Evolutionary conservation across 1,284 basidiomycete genomes (phyloP).

Genomic region (Ganoderma multipileum): DNA sequence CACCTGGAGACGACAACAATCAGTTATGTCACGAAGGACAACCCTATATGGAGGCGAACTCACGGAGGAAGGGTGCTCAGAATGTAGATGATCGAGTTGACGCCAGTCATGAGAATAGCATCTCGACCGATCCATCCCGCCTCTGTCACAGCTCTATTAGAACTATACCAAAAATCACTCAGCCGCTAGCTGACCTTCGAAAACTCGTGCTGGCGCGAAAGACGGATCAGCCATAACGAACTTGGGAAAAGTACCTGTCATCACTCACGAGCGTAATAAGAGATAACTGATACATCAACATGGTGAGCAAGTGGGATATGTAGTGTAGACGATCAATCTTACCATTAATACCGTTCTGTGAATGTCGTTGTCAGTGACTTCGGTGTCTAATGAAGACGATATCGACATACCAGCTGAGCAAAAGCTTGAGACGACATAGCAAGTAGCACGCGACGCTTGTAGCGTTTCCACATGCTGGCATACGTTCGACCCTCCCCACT

Average conservation of each 20-base stretch:
- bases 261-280: conserved; percentile 89
- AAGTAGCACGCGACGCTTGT: conserved; percentile 89
- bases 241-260: neutral
- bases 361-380: conserved; percentile 19
- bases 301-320: conserved; percentile 7
- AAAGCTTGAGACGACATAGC: conserved; percentile 99
- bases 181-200: conserved; percentile 67
- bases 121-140: conserved; percentile 98
- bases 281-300: conserved; percentile 69
- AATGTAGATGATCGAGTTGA: conserved; percentile 90
- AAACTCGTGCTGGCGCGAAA: conserved; percentile 68
- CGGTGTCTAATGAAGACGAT: neutral
- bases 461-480: conserved; percentile 85
- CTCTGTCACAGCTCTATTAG: conserved; percentile 54
- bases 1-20: conserved; percentile 67
- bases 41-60: conserved; percentile 38
- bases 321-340: conserved; percentile 27
- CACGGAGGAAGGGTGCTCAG: conserved; percentile 85
- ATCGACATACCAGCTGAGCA: conserved; percentile 81
- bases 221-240: conserved; percentile 13
- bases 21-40: conserved; percentile 8
- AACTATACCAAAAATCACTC: conserved; percentile 2
- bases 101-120: conserved; percentile 97
- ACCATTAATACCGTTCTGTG: conserved; percentile 91
- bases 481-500: conserved; percentile 87